Conservation (phyloP, 176 grass and related monocot species). For the Calamus simplicifolius region DNA sequence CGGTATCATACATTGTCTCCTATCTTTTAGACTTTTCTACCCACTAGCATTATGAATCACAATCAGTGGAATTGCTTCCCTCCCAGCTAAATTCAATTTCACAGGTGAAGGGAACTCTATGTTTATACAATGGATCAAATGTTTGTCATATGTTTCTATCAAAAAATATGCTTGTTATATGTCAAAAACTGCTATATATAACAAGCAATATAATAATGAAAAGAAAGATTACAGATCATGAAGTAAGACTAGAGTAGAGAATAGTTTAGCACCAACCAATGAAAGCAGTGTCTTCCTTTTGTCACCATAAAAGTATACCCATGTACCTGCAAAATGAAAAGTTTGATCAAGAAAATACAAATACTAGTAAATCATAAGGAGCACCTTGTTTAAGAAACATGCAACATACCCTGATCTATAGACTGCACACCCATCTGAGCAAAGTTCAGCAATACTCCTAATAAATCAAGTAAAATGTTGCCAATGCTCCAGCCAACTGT, state of each 20-base stretch:
- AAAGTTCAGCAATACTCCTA: constrained; percentile 76
- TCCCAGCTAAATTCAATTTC: too few species aligned
- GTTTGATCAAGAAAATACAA: constrained; percentile 10
- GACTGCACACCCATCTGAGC: constrained; percentile 88
- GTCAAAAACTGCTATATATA: too few species aligned
- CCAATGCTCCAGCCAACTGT: constrained; percentile 97
- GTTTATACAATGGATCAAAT: too few species aligned
- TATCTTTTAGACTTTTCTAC: too few species aligned
- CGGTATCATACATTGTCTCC: too few species aligned
- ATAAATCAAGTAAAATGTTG: constrained; percentile 88
- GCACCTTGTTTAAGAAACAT: neutral
- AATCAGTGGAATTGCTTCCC: too few species aligned
- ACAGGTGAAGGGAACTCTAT: too few species aligned
- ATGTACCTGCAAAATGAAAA: constrained; percentile 50
- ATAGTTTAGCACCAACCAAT: constrained; percentile 42
- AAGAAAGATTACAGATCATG: too few species aligned
- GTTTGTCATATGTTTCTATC: too few species aligned
- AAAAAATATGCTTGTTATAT: too few species aligned
- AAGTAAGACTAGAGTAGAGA: neutral
- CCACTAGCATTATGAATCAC: too few species aligned
- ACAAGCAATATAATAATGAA: too few species aligned
- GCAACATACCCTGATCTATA: constrained; percentile 72
- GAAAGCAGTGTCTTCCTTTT: constrained; percentile 91
- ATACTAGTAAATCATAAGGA: neutral
- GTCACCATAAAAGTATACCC: constrained; percentile 91